These are phyloP conservation scores for Candida sp. DNA, from an alignment of 1,139 yeast species.

Conservation along the genomic window DNA sequence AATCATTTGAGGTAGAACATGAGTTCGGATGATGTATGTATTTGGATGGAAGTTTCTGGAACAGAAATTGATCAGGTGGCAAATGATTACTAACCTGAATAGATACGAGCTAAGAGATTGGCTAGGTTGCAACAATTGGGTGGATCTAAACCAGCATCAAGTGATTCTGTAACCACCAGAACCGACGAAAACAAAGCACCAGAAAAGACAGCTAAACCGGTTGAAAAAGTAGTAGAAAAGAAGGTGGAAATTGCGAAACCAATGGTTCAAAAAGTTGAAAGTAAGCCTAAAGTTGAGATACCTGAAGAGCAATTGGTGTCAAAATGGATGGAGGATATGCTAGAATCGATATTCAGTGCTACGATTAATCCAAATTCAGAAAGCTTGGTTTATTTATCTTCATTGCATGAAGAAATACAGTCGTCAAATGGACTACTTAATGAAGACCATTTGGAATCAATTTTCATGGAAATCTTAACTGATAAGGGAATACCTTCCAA, in stretches of 20 bases:
- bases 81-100: constrained; percentile 10
- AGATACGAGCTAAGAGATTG: constrained; percentile 55
- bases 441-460: constrained; percentile 38
- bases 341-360: constrained; percentile 41
- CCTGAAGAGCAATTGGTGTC: constrained; percentile 19
- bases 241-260: not conserved
- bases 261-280: not conserved
- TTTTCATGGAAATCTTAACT: constrained; percentile 53
- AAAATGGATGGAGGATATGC: constrained; percentile 24
- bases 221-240: not conserved
- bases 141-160: constrained; percentile 4
- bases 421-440: constrained; percentile 18
- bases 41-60: not conserved
- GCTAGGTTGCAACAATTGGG: constrained; percentile 41
- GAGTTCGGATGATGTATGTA: constrained; percentile 23
- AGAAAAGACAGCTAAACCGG: not conserved
- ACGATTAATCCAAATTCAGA: constrained; percentile 17
- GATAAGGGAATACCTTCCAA: constrained; percentile 40
- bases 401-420: constrained; percentile 36
- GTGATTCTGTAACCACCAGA: not conserved
- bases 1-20: constrained; percentile 3
- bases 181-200: not conserved
- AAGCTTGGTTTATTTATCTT: constrained; percentile 26
- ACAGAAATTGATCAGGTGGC: not conserved
- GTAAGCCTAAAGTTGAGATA: constrained; percentile 1